These are phyloP conservation scores for Mortierella sp. DNA, from an alignment of 371 early-diverging fungal species.

Conservation along the genomic window DNA sequence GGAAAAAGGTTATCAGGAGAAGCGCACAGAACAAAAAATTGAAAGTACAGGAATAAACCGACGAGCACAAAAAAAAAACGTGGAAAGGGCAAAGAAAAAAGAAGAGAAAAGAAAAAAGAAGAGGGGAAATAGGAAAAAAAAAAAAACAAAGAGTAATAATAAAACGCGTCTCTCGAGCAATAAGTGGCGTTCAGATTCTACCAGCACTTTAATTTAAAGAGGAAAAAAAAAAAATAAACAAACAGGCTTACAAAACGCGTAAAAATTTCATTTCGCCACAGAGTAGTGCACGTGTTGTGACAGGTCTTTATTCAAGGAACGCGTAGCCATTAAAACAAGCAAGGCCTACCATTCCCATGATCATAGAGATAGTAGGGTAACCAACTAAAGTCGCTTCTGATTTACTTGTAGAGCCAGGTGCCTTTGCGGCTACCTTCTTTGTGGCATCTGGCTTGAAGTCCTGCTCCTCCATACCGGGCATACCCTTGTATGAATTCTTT, in stretches of 20 bases:
- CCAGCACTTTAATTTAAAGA: too few relatives aligned
- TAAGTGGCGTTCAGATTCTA: neutral
- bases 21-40: neutral
- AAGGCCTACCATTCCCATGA: neutral
- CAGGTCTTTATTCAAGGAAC: too few relatives aligned
- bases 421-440: neutral
- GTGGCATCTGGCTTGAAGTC: slow-evolving; percentile 11
- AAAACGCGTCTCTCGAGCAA: neutral
- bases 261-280: too few relatives aligned
- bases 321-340: too few relatives aligned
- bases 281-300: slow-evolving; percentile 1
- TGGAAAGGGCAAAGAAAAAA: slow-evolving; percentile 15
- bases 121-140: neutral
- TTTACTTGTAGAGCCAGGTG: neutral
- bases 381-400: neutral
- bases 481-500: slow-evolving; percentile 15
- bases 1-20: neutral
- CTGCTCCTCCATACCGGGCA: slow-evolving; percentile 45
- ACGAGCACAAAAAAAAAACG: neutral
- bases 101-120: neutral
- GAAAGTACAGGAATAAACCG: neutral
- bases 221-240: slow-evolving; percentile 10
- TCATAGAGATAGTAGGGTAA: neutral
- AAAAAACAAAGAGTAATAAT: slow-evolving; percentile 8
- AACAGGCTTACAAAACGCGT: slow-evolving; percentile 4